phyloP scores from a whole-genome alignment of 2,329 filamentous ascomycete genomes.

The Microcyclospora tardicrescens region DNA sequence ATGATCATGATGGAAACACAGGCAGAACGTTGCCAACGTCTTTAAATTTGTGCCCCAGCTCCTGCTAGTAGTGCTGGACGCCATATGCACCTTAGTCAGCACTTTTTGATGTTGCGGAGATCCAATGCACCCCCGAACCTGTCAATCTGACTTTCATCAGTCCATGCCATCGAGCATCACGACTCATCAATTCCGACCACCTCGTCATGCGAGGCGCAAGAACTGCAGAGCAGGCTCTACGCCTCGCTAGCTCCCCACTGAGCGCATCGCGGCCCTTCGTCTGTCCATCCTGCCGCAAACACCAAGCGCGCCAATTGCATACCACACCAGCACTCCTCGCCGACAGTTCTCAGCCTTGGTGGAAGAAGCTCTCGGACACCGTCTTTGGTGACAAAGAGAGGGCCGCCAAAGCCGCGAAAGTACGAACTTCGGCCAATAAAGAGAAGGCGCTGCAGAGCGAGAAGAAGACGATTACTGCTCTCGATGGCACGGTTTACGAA shows the following conservation, averaged over 20 bases:
- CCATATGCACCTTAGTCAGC: too few species aligned
- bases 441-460: constrained; percentile 2
- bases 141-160: too few species aligned
- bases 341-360: constrained; percentile 11
- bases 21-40: too few species aligned
- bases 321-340: constrained; percentile 10
- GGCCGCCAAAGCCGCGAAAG: constrained; percentile 4
- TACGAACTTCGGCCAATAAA: background rate
- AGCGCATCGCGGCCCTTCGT: constrained; percentile 12
- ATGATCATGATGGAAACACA: too few species aligned
- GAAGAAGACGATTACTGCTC: constrained; percentile 2
- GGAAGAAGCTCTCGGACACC: constrained; percentile 10
- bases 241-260: constrained; percentile 9
- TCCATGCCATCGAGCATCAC: background rate
- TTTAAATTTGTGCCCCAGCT: too few species aligned
- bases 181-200: background rate
- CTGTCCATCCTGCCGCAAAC: constrained; percentile 18
- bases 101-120: too few species aligned
- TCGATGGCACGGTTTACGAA: constrained; percentile 11
- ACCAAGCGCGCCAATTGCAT: constrained; percentile 16
- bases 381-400: constrained; percentile 18
- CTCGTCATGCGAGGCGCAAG: constrained; percentile 12
- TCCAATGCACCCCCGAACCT: too few species aligned
- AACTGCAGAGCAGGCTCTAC: constrained; percentile 15
- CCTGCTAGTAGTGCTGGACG: too few species aligned